phyloP scores from a whole-genome alignment of 305 asterid genomes.

The Fraxinus velutina region DNA sequence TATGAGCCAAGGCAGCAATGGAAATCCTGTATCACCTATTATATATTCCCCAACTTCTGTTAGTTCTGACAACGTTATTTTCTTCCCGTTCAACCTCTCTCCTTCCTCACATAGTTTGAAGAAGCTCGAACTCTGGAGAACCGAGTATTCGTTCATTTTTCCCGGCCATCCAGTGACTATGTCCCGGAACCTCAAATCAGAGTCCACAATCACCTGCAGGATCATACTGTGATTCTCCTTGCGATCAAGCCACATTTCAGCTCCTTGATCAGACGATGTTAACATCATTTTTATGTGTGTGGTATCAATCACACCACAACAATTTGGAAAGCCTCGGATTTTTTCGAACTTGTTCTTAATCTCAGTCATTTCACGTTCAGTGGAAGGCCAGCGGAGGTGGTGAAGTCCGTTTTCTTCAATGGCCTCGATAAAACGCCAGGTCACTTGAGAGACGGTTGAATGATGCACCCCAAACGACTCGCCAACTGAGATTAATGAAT shows the following conservation, averaged over 20 bases:
- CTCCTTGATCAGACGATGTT: conserved; percentile 62
- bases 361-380: conserved; percentile 34
- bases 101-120: conserved; percentile 55
- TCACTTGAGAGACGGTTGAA: conserved; percentile 81
- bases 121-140: conserved; percentile 55
- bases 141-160: conserved; percentile 48
- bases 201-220: conserved; percentile 70
- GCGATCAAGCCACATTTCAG: conserved; percentile 62
- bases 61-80: conserved; percentile 30
- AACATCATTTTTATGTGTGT: conserved; percentile 70
- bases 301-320: conserved; percentile 77
- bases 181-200: conserved; percentile 65
- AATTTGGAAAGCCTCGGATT: conserved; percentile 69
- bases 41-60: conserved; percentile 57
- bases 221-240: conserved; percentile 75
- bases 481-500: conserved; percentile 72
- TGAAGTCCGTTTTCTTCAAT: conserved; percentile 59
- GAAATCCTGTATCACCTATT: conserved; percentile 68
- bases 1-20: conserved; percentile 73
- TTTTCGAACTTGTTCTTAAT: conserved; percentile 60
- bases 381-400: conserved; percentile 76
- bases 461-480: conserved; percentile 78
- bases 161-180: conserved; percentile 83
- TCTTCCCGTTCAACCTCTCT: conserved; percentile 47
- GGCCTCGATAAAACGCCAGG: conserved; percentile 94